phyloP scores from a whole-genome alignment of 345 rosid species.

The Bruguiera gymnorhiza region DNA sequence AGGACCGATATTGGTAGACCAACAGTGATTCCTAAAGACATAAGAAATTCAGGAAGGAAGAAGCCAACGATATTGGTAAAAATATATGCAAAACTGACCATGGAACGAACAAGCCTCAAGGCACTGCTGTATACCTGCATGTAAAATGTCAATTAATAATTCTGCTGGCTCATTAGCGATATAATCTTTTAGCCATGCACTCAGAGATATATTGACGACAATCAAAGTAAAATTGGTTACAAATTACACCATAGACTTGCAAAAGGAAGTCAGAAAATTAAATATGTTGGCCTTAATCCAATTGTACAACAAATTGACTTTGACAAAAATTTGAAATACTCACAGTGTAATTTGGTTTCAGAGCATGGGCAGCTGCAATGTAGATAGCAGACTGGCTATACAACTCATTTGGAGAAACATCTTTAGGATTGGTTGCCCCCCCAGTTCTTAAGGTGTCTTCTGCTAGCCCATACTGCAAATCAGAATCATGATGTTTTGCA shows the following conservation, averaged over 20 bases:
- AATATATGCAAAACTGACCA: constrained; percentile 50
- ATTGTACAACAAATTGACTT: constrained; percentile 4
- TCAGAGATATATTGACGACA: background rate
- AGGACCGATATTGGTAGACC: background rate
- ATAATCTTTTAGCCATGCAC: background rate
- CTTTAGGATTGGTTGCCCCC: constrained; percentile 57
- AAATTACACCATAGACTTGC: background rate
- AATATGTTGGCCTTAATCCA: background rate
- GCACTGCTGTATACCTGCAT: constrained; percentile 95
- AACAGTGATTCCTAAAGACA: background rate
- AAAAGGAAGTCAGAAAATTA: background rate
- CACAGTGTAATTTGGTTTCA: constrained; percentile 95
- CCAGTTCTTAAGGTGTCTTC: constrained; percentile 90
- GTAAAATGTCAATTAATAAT: constrained; percentile 7
- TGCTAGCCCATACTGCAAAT: constrained; percentile 85
- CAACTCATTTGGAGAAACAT: constrained; percentile 80
- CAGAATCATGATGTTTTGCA: background rate
- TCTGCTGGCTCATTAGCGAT: background rate
- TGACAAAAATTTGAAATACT: constrained; percentile 8
- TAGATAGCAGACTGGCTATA: constrained; percentile 96
- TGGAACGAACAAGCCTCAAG: constrained; percentile 87
- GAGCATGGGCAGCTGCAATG: constrained; percentile 97
- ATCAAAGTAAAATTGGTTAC: background rate
- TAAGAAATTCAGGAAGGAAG: constrained; percentile 2
- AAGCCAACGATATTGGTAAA: background rate